Evolutionary conservation across 176 grass and related monocot genomes (phyloP).

Genomic region (Calamus simplicifolius): DNA sequence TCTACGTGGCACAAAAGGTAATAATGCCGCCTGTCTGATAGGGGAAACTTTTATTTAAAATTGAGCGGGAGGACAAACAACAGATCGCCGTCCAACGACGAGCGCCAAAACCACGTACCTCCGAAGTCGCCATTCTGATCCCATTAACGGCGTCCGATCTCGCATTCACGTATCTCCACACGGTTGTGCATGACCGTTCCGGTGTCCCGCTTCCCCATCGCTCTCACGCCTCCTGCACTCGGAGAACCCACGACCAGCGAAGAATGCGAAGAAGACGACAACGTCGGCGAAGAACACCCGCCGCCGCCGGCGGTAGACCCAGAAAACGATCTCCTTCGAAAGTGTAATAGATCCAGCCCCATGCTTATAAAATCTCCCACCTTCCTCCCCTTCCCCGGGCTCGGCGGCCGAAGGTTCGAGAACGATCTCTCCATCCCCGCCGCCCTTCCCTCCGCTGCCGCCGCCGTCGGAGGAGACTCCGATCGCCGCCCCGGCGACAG

Average conservation of each 20-base stretch:
- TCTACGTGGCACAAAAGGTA: too few species aligned
- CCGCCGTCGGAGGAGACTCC: constrained; percentile 2
- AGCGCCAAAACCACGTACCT: constrained; percentile 3
- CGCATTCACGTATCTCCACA: constrained; percentile 42
- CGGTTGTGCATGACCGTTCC: constrained; percentile 30
- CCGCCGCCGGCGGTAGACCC: neutral
- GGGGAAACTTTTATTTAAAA: too few species aligned
- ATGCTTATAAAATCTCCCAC: constrained; percentile 37
- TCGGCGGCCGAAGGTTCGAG: neutral
- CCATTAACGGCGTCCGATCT: constrained; percentile 9
- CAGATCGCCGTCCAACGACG: too few species aligned
- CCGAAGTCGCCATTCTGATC: constrained; percentile 3
- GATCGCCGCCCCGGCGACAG: constrained; percentile 33
- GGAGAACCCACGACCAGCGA: too few species aligned
- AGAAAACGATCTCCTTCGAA: constrained; percentile 12
- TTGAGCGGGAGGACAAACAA: too few species aligned
- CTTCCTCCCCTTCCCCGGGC: constrained; percentile 4
- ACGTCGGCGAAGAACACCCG: neutral
- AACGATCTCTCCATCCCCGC: too few species aligned
- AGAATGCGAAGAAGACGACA: neutral
- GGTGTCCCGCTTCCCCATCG: constrained; percentile 1
- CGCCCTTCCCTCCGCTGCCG: neutral
- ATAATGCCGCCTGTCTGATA: too few species aligned
- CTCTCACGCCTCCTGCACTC: too few species aligned
- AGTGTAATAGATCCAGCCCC: constrained; percentile 38